phyloP scores from a whole-genome alignment of 148 eudicot genomes.

The Mesembryanthemum crystallinum region DNA sequence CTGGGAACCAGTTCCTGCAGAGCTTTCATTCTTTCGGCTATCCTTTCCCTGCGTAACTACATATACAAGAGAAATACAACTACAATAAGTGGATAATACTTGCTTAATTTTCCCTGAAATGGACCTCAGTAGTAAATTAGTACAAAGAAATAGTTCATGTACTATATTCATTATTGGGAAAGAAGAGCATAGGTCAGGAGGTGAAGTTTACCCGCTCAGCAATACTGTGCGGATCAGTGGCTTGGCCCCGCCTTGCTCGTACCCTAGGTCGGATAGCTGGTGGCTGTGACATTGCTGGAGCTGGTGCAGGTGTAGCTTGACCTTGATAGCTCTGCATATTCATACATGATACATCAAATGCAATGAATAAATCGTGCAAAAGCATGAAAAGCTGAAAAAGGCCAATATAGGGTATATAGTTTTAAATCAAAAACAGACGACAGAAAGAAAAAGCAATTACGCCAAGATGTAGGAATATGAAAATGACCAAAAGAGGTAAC shows the following conservation, averaged over 20 bases:
- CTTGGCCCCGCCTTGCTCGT: slow-evolving; percentile 56
- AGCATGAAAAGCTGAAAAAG: neutral
- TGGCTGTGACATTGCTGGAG: slow-evolving; percentile 36
- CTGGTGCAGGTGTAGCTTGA: slow-evolving; percentile 32
- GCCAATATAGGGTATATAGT: too few species aligned
- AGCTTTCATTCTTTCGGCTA: slow-evolving; percentile 58
- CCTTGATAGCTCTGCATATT: slow-evolving; percentile 37
- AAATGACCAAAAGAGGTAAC: neutral
- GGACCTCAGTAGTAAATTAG: neutral
- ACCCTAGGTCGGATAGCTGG: slow-evolving; percentile 48
- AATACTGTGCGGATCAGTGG: slow-evolving; percentile 55
- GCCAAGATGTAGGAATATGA: too few species aligned
- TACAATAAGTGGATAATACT: neutral
- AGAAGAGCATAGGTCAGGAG: neutral
- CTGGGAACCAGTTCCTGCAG: slow-evolving; percentile 49
- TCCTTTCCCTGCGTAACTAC: slow-evolving; percentile 53
- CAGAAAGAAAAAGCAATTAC: too few species aligned
- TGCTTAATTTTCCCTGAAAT: neutral
- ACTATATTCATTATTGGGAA: neutral
- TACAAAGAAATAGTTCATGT: neutral
- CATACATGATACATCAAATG: neutral
- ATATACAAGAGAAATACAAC: neutral
- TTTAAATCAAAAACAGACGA: too few species aligned
- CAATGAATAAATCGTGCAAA: neutral
- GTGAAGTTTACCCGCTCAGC: slow-evolving; percentile 42